phyloP scores from a whole-genome alignment of 2,329 filamentous ascomycete species.

The Penicillium sp. region DNA sequence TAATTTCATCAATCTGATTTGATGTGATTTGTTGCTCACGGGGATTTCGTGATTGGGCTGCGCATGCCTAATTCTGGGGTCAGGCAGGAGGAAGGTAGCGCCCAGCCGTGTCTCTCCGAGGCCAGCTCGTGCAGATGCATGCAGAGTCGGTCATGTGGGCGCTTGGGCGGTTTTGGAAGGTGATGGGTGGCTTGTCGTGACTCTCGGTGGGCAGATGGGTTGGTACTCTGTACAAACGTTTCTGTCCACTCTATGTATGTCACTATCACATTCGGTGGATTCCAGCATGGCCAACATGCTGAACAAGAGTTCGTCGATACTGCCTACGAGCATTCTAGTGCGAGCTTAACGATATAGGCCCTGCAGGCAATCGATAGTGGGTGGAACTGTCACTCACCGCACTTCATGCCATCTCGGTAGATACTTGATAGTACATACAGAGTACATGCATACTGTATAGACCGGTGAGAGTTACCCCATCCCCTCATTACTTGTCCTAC shows the following conservation, averaged over 20 bases:
- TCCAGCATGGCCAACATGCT: no score
- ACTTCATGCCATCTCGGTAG: not conserved
- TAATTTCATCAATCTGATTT: not conserved
- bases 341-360: not conserved
- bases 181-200: not conserved
- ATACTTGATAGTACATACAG: not conserved
- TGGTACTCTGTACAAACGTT: not conserved
- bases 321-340: not conserved
- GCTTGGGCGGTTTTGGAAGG: constrained; percentile 11
- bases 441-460: no score
- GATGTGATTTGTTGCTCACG: not conserved
- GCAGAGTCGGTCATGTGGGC: constrained; percentile 42
- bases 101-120: constrained; percentile 19
- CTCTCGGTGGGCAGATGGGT: no score
- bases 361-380: constrained; percentile 4
- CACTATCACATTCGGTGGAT: no score
- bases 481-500: constrained; percentile 2
- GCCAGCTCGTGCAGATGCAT: constrained; percentile 38
- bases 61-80: constrained; percentile 13
- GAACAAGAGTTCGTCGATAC: no score
- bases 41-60: constrained; percentile 1
- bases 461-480: no score
- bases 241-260: not conserved
- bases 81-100: constrained; percentile 17
- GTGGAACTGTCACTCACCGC: constrained; percentile 4